These are phyloP conservation scores for Fusarium gaditjirri DNA, from an alignment of 2,329 filamentous ascomycete genomes.

Conservation along the genomic window DNA sequence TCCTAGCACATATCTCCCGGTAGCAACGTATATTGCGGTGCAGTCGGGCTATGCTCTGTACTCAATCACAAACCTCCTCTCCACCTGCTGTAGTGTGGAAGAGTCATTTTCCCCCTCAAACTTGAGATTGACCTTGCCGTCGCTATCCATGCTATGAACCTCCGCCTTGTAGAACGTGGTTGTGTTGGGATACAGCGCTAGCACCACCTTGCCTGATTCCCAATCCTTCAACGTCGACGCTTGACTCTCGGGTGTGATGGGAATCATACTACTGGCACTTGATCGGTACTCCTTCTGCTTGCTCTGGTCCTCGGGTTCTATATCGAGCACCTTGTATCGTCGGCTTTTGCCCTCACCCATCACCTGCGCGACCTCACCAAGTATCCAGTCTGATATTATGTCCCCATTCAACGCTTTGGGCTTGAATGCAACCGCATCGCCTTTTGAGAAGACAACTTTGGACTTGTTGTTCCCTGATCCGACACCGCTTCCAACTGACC, in stretches of 20 bases:
- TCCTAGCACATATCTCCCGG: slow-evolving; percentile 1
- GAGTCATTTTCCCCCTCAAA: slow-evolving; percentile 84
- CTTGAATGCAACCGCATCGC: slow-evolving; percentile 75
- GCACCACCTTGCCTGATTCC: slow-evolving; percentile 75
- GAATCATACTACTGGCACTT: slow-evolving; percentile 79
- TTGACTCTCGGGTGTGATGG: slow-evolving; percentile 69
- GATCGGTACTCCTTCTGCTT: slow-evolving; percentile 77
- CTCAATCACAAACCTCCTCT: slow-evolving; percentile 80
- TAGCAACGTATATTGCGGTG: background rate
- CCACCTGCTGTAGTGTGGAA: slow-evolving; percentile 79
- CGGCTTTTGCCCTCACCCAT: slow-evolving; percentile 80
- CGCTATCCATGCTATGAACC: slow-evolving; percentile 74
- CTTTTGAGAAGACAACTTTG: slow-evolving; percentile 68
- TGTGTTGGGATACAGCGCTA: slow-evolving; percentile 84
- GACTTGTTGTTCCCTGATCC: slow-evolving; percentile 49
- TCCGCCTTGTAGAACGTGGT: slow-evolving; percentile 89
- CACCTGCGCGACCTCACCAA: slow-evolving; percentile 81
- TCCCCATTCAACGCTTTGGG: slow-evolving; percentile 63
- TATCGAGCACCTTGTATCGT: slow-evolving; percentile 82
- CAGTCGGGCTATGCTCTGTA: slow-evolving; percentile 58
- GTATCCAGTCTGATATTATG: slow-evolving; percentile 71
- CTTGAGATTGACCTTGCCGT: slow-evolving; percentile 70
- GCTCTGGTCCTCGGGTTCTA: slow-evolving; percentile 76
- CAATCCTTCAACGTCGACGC: slow-evolving; percentile 66
- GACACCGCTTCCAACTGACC: slow-evolving; percentile 50